Percentiles rank a stretch among this genome's conserved stretches.
Conservation (phyloP, 345 rosid genomes). For the Pseudoturritis turrita region DNA sequence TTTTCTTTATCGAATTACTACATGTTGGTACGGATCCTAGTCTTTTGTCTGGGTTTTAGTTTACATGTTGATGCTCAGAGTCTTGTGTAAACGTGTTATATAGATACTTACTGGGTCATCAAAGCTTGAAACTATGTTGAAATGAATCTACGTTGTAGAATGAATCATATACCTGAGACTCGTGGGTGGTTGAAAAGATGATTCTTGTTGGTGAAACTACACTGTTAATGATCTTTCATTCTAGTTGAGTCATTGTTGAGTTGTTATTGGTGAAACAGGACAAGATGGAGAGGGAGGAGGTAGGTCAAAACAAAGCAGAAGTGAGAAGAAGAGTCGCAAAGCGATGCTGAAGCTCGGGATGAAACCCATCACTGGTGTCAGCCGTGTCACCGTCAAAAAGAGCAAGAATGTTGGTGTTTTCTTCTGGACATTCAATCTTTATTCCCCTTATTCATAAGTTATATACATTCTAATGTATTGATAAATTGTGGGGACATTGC, state of each 20-base stretch:
- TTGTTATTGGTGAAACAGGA: slow-evolving; percentile 11
- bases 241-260: background rate
- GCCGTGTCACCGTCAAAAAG: slow-evolving; percentile 84
- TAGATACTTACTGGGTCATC: background rate
- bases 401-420: slow-evolving; percentile 68
- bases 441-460: background rate
- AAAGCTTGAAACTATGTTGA: background rate
- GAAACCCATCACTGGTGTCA: slow-evolving; percentile 83
- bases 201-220: background rate
- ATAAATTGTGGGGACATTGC: background rate
- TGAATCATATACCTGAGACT: background rate
- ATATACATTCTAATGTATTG: background rate
- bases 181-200: background rate
- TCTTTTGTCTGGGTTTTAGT: background rate
- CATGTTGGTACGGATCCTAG: background rate
- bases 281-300: slow-evolving; percentile 63
- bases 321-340: slow-evolving; percentile 92
- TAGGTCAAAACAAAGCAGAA: slow-evolving; percentile 81
- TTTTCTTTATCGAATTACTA: background rate
- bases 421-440: background rate
- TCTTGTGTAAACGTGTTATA: background rate
- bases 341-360: slow-evolving; percentile 92
- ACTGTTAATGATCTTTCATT: background rate
- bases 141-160: background rate
- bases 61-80: background rate